Base-by-base conservation (phyloP, 768 basidiomycete genomes). In the Kwoniella heveanensis region DNA sequence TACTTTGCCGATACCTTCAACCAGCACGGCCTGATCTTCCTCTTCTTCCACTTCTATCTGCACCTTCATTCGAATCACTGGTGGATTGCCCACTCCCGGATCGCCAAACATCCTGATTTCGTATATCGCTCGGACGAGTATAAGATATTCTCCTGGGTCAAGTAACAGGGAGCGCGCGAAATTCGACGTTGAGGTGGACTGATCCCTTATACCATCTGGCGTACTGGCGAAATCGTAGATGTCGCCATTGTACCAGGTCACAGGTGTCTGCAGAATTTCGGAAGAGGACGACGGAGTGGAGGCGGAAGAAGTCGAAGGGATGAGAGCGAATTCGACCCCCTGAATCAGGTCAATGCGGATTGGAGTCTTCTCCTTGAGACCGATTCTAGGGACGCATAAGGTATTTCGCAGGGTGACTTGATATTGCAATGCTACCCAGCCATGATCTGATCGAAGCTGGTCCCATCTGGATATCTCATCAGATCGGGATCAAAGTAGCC, bases 41-140 rank as follows among this genome's bases (percentile, higher is more conserved):
- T 22, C 37, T 0, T 75, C 66, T 29, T 85, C 83, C 9, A 85
- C 58, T 13, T 82, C 79, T 25, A 88, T 81, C 0, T 77, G 76
- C 51, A 91, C 68, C 2, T 82, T 82, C 65, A 92, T 79, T 22
- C 80, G 84, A 61, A 90, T 85, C 13, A 82, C 80, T 0, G 90
- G 91, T 2, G 76, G 81, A 8, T 79, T 54, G 10, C 49, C 79
- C 10, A 79, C 68, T 17, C 76, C 79, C 30, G 90, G 90, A 77
- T 90, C 89, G 7, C 91, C 91, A 75, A 92, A 94, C 51, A 92
- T 83, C 66, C 91, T 83, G 60, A 92, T 90, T 88, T 95, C 92
- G 73, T 92, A 94, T 65, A 91, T 87, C 9, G 88, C 90, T 72
- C 89, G 88, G 55, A 94, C 81, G 64, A 89, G 85, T 2, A 93